phyloP scores from a whole-genome alignment of 768 basidiomycete genomes.

The Podaxis carcinomalis region DNA sequence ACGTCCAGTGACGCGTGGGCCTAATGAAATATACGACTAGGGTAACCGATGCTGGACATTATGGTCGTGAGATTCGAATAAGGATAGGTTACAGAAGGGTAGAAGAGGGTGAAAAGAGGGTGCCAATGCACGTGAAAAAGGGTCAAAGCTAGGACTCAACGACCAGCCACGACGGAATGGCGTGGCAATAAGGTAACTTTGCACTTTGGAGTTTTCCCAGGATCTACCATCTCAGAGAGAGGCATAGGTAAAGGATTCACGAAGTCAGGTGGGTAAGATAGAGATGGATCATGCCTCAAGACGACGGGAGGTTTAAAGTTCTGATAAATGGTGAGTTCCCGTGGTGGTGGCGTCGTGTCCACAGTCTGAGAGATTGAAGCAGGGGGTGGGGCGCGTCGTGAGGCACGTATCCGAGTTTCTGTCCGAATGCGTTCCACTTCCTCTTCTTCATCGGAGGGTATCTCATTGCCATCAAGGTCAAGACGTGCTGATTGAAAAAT shows the following conservation, averaged over 20 bases:
- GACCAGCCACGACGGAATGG: conserved; percentile 36
- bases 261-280: conserved; percentile 15
- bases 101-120: conserved; percentile 2
- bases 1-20: background rate
- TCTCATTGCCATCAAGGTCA: conserved; percentile 59
- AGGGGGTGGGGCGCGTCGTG: conserved; percentile 12
- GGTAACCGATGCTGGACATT: background rate
- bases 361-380: conserved; percentile 7
- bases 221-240: conserved; percentile 43
- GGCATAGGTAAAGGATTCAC: conserved; percentile 56
- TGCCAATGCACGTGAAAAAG: conserved; percentile 4
- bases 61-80: background rate
- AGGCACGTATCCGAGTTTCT: conserved; percentile 38
- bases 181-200: conserved; percentile 27
- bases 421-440: conserved; percentile 52
- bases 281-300: conserved; percentile 11
- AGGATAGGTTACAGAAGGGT: background rate
- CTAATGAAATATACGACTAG: background rate
- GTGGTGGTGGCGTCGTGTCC: conserved; percentile 1
- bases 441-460: conserved; percentile 58
- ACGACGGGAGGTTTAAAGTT: conserved; percentile 6
- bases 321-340: conserved; percentile 5
- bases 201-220: conserved; percentile 17
- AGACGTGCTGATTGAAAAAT: conserved; percentile 33
- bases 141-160: conserved; percentile 19